Conservation (phyloP, 768 basidiomycete genomes). For the Suillus lakei region DNA sequence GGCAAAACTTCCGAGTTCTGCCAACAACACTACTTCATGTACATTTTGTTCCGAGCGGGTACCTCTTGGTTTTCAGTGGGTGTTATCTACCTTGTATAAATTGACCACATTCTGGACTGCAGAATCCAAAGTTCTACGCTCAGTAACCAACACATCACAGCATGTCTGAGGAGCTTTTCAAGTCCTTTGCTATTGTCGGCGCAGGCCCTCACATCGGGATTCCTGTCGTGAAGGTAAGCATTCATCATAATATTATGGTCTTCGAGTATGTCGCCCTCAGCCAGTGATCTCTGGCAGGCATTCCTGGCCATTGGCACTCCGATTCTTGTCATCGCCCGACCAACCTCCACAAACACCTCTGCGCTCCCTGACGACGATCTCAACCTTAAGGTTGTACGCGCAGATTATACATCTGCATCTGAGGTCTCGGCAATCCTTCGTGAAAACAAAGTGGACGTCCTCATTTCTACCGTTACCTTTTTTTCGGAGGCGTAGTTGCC, state of each 20-base stretch:
- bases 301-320: constrained; percentile 12
- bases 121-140: constrained; percentile 1
- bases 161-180: constrained; percentile 11
- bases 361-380: neutral
- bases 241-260: too few species aligned
- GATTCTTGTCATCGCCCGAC: constrained; percentile 12
- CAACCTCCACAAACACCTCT: constrained; percentile 6
- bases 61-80: too few species aligned
- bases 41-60: neutral
- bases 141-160: neutral
- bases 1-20: too few species aligned
- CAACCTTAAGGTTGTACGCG: neutral
- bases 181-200: constrained; percentile 14
- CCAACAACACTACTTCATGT: too few species aligned
- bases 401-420: constrained; percentile 3
- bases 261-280: neutral
- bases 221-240: constrained; percentile 16
- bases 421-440: constrained; percentile 6
- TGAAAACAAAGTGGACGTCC: constrained; percentile 11
- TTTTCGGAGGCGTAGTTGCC: constrained; percentile 3
- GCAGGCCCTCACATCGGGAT: constrained; percentile 13
- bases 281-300: neutral
- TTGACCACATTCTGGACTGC: too few species aligned
- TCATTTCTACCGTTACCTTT: constrained; percentile 7
- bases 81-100: too few species aligned